phyloP scores from a whole-genome alignment of 352 stramenopile species.

The Phytophthora niederhauseri region DNA sequence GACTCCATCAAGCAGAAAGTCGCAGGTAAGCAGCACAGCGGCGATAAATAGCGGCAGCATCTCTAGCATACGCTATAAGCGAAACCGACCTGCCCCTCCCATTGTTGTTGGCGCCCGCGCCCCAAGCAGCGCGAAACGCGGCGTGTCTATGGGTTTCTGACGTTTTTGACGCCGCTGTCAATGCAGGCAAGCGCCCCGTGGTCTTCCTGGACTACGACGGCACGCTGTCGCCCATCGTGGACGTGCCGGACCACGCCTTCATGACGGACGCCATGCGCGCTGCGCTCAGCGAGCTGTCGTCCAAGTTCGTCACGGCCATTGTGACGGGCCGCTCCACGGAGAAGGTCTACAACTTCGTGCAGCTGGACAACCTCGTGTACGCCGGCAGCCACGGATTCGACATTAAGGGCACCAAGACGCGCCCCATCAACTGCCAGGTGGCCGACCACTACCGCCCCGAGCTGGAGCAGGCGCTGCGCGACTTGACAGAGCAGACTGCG shows the following conservation, averaged over 20 bases:
- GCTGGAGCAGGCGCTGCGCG: constrained; percentile 46
- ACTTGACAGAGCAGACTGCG: constrained; percentile 44
- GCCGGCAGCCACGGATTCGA: constrained; percentile 84
- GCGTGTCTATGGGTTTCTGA: constrained; percentile 35
- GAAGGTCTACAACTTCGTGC: constrained; percentile 83
- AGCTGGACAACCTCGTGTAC: constrained; percentile 80
- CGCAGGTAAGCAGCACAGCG: constrained; percentile 33
- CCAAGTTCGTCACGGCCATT: constrained; percentile 76
- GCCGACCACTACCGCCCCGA: constrained; percentile 58
- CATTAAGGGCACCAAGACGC: constrained; percentile 67
- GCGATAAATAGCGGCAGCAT: not conserved
- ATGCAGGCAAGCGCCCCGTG: constrained; percentile 63
- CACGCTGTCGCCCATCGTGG: constrained; percentile 81
- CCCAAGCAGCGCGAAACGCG: not conserved
- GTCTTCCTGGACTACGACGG: constrained; percentile 83
- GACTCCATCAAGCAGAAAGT: constrained; percentile 61
- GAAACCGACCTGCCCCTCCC: not conserved
- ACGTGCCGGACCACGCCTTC: constrained; percentile 69
- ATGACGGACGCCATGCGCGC: constrained; percentile 70
- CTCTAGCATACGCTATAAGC: not conserved
- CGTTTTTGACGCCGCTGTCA: constrained; percentile 6
- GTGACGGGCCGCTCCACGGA: constrained; percentile 74
- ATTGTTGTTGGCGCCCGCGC: not conserved
- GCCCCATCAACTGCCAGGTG: constrained; percentile 64
- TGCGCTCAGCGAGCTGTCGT: constrained; percentile 62